A percentile compares a stretch with the other conserved stretches of the same genome.
Conservation (phyloP, 192 early-diverging fungal species). For the Backusella tuberculispora region DNA sequence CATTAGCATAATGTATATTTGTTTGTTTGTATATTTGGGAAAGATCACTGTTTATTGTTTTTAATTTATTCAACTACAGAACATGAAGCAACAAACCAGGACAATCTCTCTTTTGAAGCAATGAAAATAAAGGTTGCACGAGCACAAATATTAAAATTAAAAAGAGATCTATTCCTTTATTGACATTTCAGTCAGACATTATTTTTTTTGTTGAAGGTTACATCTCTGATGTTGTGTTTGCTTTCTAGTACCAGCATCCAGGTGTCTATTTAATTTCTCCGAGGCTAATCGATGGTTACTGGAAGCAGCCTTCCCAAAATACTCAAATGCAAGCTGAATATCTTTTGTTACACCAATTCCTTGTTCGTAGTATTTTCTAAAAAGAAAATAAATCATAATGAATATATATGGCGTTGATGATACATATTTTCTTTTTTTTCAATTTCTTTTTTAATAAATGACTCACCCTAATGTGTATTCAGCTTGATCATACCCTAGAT, state of each 20-base stretch:
- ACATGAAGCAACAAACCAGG: background rate
- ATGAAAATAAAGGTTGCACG: background rate
- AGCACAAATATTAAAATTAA: background rate
- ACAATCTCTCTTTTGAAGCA: background rate
- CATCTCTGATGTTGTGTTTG: conserved; percentile 1
- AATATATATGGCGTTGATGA: background rate
- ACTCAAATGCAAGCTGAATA: conserved; percentile 32
- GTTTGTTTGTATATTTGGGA: too few species aligned
- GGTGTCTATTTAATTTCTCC: conserved; percentile 1
- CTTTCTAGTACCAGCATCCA: background rate
- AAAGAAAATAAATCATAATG: background rate
- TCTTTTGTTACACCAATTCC: conserved; percentile 28
- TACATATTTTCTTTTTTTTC: background rate
- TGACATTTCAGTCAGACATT: conserved; percentile 10
- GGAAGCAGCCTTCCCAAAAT: conserved; percentile 40
- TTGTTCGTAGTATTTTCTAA: conserved; percentile 41
- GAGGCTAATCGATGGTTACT: conserved; percentile 14
- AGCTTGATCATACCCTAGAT: conserved; percentile 76
- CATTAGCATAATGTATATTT: too few species aligned
- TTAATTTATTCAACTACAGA: background rate
- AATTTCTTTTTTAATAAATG: background rate
- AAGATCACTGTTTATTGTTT: background rate
- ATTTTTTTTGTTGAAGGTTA: background rate
- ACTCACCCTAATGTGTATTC: conserved; percentile 88
- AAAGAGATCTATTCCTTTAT: conserved; percentile 4